Percentiles rank a stretch among this genome's conserved stretches.
phyloP scores from a whole-genome alignment of 2,329 filamentous ascomycete species.

The Colletotrichum sojae region DNA sequence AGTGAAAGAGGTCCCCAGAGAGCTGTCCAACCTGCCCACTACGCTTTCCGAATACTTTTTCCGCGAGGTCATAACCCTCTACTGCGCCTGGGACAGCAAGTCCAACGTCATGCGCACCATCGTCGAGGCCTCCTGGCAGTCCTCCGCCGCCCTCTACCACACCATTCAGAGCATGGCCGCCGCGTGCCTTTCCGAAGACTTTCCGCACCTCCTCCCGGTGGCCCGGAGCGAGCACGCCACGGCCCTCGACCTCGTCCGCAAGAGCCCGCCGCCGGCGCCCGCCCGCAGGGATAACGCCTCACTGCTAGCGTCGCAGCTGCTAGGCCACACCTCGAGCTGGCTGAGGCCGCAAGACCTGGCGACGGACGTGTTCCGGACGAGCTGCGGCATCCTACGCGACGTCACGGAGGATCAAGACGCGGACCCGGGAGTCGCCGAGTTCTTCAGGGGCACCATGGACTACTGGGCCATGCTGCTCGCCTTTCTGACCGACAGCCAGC shows the following conservation, averaged over 20 bases:
- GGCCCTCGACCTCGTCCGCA: slow-evolving; percentile 34
- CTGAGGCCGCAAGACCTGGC: slow-evolving; percentile 43
- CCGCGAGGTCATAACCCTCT: slow-evolving; percentile 43
- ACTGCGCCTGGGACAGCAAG: slow-evolving; percentile 44
- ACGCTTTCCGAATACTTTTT: slow-evolving; percentile 43
- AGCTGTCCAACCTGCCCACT: slow-evolving; percentile 37
- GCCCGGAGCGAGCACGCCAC: slow-evolving; percentile 37
- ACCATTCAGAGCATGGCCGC: slow-evolving; percentile 76
- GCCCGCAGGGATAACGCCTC: slow-evolving; percentile 18
- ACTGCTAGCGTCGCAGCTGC: slow-evolving; percentile 35
- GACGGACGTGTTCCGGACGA: slow-evolving; percentile 39
- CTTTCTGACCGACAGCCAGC: slow-evolving; percentile 42
- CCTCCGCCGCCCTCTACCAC: slow-evolving; percentile 71
- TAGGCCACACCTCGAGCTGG: slow-evolving; percentile 45
- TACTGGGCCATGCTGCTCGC: slow-evolving; percentile 46
- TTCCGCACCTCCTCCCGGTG: slow-evolving; percentile 35
- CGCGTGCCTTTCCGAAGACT: slow-evolving; percentile 67
- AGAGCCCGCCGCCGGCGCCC: neutral
- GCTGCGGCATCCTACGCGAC: slow-evolving; percentile 15
- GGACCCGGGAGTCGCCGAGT: neutral
- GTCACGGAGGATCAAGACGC: neutral
- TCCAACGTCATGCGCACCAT: slow-evolving; percentile 44
- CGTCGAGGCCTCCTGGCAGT: slow-evolving; percentile 59
- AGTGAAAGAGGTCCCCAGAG: fast-evolving
- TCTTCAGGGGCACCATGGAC: slow-evolving; percentile 43